Evolutionary conservation across 2,329 filamentous ascomycete genomes (phyloP).

Genomic region (Calonectria fujianensis): DNA sequence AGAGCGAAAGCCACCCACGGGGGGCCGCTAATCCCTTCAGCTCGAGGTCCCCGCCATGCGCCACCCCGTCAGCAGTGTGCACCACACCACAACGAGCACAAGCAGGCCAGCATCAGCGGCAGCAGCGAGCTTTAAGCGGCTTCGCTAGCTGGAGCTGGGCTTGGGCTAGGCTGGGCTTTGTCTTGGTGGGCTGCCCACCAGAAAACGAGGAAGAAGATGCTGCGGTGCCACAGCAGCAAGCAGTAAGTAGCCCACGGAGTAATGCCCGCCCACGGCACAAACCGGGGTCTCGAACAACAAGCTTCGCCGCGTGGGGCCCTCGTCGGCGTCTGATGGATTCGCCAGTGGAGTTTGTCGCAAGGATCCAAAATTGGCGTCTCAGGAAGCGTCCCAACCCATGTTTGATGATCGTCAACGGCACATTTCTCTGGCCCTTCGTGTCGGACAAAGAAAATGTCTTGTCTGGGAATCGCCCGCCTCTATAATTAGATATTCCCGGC

Average conservation of each 20-base stretch:
- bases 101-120: not conserved
- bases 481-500: conserved; percentile 25
- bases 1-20: conserved; percentile 30
- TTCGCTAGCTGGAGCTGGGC: conserved; percentile 13
- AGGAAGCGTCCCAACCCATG: conserved; percentile 30
- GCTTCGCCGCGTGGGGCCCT: conserved; percentile 52
- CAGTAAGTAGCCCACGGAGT: not conserved
- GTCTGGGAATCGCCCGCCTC: conserved; percentile 21
- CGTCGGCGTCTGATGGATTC: conserved; percentile 25
- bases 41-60: conserved; percentile 30
- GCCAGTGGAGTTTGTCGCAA: conserved; percentile 31
- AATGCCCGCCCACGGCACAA: conserved; percentile 27
- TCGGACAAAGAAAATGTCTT: conserved; percentile 9
- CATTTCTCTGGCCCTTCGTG: conserved; percentile 16
- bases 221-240: not conserved
- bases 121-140: not conserved
- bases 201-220: not conserved
- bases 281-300: conserved; percentile 52
- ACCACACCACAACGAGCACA: conserved; percentile 2
- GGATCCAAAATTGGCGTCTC: conserved; percentile 41
- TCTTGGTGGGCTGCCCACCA: not conserved
- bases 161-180: not conserved
- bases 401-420: conserved; percentile 35
- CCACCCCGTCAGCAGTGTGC: conserved; percentile 31
- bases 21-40: conserved; percentile 37